phyloP scores from a whole-genome alignment of 2,329 filamentous ascomycete genomes.

The Catunica adiposa region DNA sequence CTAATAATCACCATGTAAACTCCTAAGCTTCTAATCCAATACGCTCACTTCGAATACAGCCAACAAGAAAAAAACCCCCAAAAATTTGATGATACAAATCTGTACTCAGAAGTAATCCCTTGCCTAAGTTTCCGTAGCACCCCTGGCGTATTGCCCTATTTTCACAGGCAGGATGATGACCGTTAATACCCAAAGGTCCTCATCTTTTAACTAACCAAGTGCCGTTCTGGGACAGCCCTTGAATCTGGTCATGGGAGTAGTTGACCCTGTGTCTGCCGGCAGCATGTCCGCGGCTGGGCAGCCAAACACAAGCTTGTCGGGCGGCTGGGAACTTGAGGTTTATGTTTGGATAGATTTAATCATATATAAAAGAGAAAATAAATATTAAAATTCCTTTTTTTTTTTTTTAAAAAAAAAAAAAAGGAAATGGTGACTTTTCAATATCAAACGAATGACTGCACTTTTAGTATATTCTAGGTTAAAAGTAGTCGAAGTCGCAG shows the following conservation, averaged over 20 bases:
- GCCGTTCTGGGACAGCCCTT: not conserved
- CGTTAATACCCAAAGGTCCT: not conserved
- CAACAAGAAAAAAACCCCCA: not conserved
- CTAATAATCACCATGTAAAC: no score
- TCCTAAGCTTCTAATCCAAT: no score
- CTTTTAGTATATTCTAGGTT: no score
- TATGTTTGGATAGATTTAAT: no score
- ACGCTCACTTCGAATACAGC: no score
- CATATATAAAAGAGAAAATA: not conserved
- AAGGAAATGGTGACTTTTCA: no score
- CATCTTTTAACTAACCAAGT: not conserved
- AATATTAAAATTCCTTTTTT: no score
- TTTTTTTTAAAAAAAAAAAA: no score
- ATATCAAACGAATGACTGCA: no score
- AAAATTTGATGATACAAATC: no score
- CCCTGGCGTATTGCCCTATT: not conserved
- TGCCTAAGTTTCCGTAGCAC: not conserved
- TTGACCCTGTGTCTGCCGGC: not conserved
- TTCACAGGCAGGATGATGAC: not conserved
- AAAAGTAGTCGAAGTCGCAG: no score
- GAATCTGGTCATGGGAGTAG: not conserved
- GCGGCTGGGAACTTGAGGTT: not conserved
- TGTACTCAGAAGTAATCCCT: no score
- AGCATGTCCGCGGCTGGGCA: not conserved
- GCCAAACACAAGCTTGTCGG: not conserved